Base-by-base conservation (phyloP, 495 filamentous ascomycete species). In the Collariella sp. region DNA sequence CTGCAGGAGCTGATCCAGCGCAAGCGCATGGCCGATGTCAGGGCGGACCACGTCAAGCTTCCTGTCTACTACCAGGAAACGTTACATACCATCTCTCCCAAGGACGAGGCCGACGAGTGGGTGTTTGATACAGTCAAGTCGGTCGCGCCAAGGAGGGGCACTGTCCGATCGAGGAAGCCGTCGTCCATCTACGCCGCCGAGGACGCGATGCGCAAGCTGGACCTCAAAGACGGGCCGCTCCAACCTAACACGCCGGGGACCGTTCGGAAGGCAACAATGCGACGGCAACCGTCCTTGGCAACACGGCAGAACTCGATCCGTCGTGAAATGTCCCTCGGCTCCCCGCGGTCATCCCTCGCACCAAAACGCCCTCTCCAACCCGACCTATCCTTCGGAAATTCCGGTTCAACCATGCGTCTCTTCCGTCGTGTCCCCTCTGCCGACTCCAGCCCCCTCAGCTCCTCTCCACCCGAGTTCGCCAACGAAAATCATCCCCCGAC, bases 61-160 rank as follows among this genome's bases (percentile, higher is more conserved):
- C 71, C 81, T n/a, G 82, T 83, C 56, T 91, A 87, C 64, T 96
- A 96, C 68, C 89, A 94, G 57, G 91, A 95, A 74, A 94, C 88
- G 22, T 73, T 94, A 72, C 83, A 85, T 59, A 84, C 83, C n/a
- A 75, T 87, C 63, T 82, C 76, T 47, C 77, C 74, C 51, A 83
- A 76, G 63, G 75, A 80, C 18, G 85, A 90, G 18, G 76, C 85
- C 16, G 90, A 95, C 60, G 88, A 88, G 48, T 99, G 93, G 93
- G 84, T 96, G n/a, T 99, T 99, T 63, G 93, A 96, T 62, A 99
- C 93, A 0, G 81, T 99, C 60, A 91, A 87, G 65, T 84, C 76
- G 2, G 69, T 76, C 7, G 61, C 56, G 41, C 68, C 64, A 41
- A 76, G 67, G 55, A 57, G 64, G 41, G 67, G 71, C 7, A 70